Evolutionary conservation across 495 filamentous ascomycete species (phyloP).

Genomic region (Lindgomyces ingoldianus): DNA sequence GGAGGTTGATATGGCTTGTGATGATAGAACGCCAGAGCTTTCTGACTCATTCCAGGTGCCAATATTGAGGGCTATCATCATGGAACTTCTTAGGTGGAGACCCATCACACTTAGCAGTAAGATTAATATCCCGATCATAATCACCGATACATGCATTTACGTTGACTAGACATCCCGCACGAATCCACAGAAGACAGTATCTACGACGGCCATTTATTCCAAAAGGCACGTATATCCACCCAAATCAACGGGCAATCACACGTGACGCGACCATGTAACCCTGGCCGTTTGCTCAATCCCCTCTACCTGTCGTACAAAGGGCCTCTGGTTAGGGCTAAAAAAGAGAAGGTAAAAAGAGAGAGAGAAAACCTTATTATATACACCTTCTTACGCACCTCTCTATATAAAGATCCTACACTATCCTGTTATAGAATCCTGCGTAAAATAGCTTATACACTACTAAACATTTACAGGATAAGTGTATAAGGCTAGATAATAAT

Average conservation of each 20-base stretch:
- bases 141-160: neutral
- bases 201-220: conserved; percentile 45
- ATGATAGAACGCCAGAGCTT: conserved; percentile 21
- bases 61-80: conserved; percentile 32
- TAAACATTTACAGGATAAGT: too few relatives aligned
- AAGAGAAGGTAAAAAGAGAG: too few relatives aligned
- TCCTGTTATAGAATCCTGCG: too few relatives aligned
- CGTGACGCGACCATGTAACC: conserved; percentile 40
- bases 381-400: too few relatives aligned
- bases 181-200: conserved; percentile 39
- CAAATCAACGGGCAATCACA: conserved; percentile 41
- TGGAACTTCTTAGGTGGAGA: conserved; percentile 46
- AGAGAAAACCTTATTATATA: too few relatives aligned
- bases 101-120: conserved; percentile 16
- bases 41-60: conserved; percentile 31
- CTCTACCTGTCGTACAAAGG: conserved; percentile 54
- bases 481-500: too few relatives aligned
- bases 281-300: conserved; percentile 45
- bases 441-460: too few relatives aligned
- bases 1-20: conserved; percentile 39
- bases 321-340: too few relatives aligned
- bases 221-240: conserved; percentile 41
- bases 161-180: conserved; percentile 41
- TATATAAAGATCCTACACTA: too few relatives aligned
- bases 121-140: neutral